Conservation (phyloP, 331 rosid species). For the Acacia concinna region DNA sequence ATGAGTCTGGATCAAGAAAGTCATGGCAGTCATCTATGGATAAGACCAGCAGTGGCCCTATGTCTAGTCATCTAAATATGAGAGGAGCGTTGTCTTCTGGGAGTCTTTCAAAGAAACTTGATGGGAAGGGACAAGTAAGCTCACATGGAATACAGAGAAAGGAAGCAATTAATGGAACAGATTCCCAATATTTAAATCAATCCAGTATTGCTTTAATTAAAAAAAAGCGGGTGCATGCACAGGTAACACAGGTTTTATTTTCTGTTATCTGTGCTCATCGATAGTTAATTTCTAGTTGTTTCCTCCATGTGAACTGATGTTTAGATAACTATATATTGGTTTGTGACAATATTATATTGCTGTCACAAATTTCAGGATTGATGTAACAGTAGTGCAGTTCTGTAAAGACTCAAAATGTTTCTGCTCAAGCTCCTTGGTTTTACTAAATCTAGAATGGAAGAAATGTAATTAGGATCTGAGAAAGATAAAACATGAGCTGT, state of each 20-base stretch:
- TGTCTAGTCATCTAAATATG: slow-evolving; percentile 53
- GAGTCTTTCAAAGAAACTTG: slow-evolving; percentile 63
- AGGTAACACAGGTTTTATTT: slow-evolving; percentile 48
- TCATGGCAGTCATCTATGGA: slow-evolving; percentile 68
- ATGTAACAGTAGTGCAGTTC: slow-evolving; percentile 19
- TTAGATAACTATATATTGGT: slow-evolving; percentile 9
- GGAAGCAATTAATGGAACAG: slow-evolving; percentile 71
- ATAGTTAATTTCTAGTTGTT: not conserved
- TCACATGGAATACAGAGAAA: slow-evolving; percentile 59
- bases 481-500: slow-evolving; percentile 3
- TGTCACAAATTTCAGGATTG: slow-evolving; percentile 26
- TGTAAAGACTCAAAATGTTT: slow-evolving; percentile 19
- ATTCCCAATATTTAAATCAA: slow-evolving; percentile 62
- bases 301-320: not conserved
- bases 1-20: slow-evolving; percentile 68
- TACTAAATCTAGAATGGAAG: slow-evolving; percentile 8
- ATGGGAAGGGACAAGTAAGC: slow-evolving; percentile 57
- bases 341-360: not conserved
- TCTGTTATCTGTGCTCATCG: not conserved
- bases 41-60: slow-evolving; percentile 52
- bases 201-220: slow-evolving; percentile 72
- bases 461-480: not conserved
- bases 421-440: slow-evolving; percentile 12
- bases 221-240: slow-evolving; percentile 86
- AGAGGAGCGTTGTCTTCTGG: slow-evolving; percentile 64